Conservation (phyloP, 257 asterid species). For the Fraxinus americana region DNA sequence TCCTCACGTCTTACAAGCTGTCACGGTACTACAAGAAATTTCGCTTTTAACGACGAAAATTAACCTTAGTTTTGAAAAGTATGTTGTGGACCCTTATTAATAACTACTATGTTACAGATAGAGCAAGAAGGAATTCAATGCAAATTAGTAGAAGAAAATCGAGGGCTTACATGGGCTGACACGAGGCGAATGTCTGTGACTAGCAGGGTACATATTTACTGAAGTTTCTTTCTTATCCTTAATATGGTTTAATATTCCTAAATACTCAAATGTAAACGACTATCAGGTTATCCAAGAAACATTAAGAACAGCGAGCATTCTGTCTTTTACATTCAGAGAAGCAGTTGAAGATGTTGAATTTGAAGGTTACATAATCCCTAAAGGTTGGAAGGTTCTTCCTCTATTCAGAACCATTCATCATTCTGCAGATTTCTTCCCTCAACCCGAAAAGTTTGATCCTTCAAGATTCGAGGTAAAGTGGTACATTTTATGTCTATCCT, state of each 20-base stretch:
- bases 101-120: conserved; percentile 33
- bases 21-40: conserved; percentile 37
- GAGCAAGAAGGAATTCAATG: conserved; percentile 57
- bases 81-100: neutral
- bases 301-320: conserved; percentile 62
- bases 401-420: conserved; percentile 72
- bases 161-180: conserved; percentile 69
- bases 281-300: conserved; percentile 73
- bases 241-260: neutral
- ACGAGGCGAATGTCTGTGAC: conserved; percentile 62
- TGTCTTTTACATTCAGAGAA: conserved; percentile 75
- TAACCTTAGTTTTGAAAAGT: neutral
- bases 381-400: conserved; percentile 87
- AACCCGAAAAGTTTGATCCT: conserved; percentile 69
- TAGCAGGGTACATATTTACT: conserved; percentile 25
- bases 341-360: conserved; percentile 72
- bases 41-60: neutral
- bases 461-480: conserved; percentile 67
- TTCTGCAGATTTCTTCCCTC: conserved; percentile 59
- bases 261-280: neutral
- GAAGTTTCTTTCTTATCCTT: no score
- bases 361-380: conserved; percentile 66
- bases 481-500: conserved; percentile 24
- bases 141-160: conserved; percentile 31
- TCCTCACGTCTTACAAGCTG: conserved; percentile 37